These are phyloP conservation scores for Penicillium ochrochloron DNA, from an alignment of 495 filamentous ascomycete genomes.

Conservation along the genomic window DNA sequence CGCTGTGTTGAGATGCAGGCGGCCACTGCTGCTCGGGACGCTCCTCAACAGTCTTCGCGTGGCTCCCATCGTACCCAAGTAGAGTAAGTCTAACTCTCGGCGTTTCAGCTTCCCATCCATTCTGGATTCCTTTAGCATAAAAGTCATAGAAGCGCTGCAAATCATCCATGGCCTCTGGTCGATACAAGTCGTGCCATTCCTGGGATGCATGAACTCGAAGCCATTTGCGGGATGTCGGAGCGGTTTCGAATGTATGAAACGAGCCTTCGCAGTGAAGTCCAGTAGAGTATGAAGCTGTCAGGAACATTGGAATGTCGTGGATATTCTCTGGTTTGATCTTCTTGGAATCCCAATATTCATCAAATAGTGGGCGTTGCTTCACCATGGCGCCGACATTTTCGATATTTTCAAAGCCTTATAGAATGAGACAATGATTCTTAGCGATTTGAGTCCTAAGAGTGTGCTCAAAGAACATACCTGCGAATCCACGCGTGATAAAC, in stretches of 20 bases:
- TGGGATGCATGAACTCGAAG: neutral
- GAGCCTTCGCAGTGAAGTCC: neutral
- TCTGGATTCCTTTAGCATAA: neutral
- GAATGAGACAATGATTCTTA: neutral
- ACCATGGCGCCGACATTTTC: neutral
- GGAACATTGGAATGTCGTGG: neutral
- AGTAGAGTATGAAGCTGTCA: neutral
- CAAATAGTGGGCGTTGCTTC: neutral
- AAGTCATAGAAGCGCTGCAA: neutral
- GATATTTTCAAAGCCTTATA: neutral
- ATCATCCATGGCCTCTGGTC: conserved; percentile 1
- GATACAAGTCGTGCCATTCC: conserved; percentile 1
- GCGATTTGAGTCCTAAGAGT: neutral
- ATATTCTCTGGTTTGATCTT: conserved; percentile 1
- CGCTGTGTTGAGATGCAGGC: neutral
- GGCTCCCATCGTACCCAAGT: neutral
- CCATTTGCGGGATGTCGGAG: neutral
- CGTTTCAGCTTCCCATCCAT: neutral
- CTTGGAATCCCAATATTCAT: neutral
- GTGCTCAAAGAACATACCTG: neutral
- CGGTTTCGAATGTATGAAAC: neutral
- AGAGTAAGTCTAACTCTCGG: neutral
- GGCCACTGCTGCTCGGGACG: neutral
- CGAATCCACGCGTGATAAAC: neutral
- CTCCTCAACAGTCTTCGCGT: neutral